Base-by-base conservation (phyloP, 306 rosid species). In the Urtica urens region DNA sequence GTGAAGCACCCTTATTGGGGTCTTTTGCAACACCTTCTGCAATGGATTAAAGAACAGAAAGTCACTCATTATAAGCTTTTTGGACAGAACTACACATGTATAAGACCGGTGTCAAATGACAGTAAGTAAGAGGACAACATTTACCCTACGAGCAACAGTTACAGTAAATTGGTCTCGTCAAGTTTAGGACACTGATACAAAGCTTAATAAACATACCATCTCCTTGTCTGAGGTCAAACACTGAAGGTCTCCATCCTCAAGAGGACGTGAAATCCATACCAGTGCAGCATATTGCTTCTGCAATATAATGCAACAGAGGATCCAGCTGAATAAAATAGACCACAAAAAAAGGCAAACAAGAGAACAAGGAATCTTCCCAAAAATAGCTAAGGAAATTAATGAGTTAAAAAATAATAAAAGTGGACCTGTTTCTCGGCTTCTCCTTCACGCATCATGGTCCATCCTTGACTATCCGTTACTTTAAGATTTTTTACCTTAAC, bases 341-440 rank as follows among this genome's bases (percentile, higher is more conserved):
- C 3, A 20, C 1, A 19, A 11, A 14, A 53, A 33, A 8, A 23
- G 15, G 13, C n/a, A 33, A 5, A 51, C 15, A 40, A 40, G 4
- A 49, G 12, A 7, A 17, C 1, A 48, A 18, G 23, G 5, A 14
- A 2, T 10, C 42, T 4, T n/a, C 14, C 41, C 22, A 17, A 8
- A 9, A 28, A 38, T n/a, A 18, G 16, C n/a, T 14, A 7, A 13
- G 31, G 15, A 7, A 4, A 5, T 5, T 4, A 7, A 10, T 14
- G 2, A 38, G 33, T n/a, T 27, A 29, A 38, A 49, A 23, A 23
- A 67, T 14, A 34, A 27, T 12, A 37, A 69, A 46, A 25, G 4
- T 30, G 55, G 20, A 84, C 97, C 95, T 90, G 95, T 73, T 90
- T 90, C 64, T 90, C 95, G 51, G 92, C 82, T 71, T 90, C 95